Evolutionary conservation across 1,284 basidiomycete genomes (phyloP), one percentile per base, ranked within the genome.

Genomic region (Rhodotorula sp.): DNA sequence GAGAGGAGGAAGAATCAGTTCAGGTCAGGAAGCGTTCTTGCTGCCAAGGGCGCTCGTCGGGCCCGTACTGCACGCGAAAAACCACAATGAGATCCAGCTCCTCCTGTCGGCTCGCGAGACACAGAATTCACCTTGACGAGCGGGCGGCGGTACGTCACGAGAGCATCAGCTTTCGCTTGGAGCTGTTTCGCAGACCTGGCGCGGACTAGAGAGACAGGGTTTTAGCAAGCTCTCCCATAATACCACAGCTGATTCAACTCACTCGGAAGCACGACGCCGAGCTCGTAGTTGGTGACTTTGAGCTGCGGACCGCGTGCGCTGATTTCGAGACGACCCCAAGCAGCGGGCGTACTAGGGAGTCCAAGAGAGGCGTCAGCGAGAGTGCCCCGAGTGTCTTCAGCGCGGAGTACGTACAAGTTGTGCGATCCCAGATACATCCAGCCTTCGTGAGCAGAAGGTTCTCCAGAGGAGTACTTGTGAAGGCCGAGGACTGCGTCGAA

Each of bases 381-480:
- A 33, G 29, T 0, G 46, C 33, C 7, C 33, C 15, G 8, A 17
- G 22, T 12, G 8, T 24, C 22, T 26, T 60, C 45, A 42, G n/a
- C 26, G 12, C 48, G 48, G 26, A 6, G 6, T 2, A 20, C 22
- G 0, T 29, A 74, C 69, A 74, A 65, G 64, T 76, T 76, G 65
- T 76, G 75, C n/a, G 62, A 66, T 1, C 75, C 75, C 22, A 72
- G 4, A 58, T 74, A 74, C 37, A 74, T 57, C 33, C 30, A 76
- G n/a, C 75, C 75, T 60, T 70, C 62, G 55, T 70, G 59, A 44
- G 49, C 54, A 2, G 55, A 7, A 20, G 37, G 58, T 1, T 10
- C 26, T 3, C 29, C 18, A 14, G 33, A 30, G 22, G 17, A 20
- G 29, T 48, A 26, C 59, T 65, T 71, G 62, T 72, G 70, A 22